phyloP scores from a whole-genome alignment of 2,329 filamentous ascomycete species.

The Arthrobotrys sphaeroides region DNA sequence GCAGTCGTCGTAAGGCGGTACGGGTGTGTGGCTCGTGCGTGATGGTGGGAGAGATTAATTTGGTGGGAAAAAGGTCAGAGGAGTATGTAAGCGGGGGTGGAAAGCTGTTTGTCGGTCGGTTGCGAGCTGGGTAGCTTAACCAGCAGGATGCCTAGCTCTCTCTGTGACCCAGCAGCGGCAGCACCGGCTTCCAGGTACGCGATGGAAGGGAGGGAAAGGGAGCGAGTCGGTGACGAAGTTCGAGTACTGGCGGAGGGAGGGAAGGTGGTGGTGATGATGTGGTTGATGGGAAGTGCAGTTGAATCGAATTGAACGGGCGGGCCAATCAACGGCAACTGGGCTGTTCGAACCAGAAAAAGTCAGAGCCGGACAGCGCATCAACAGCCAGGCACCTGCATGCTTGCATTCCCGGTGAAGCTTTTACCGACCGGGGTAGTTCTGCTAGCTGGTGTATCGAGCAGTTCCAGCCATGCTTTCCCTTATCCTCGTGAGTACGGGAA shows the following conservation, averaged over 20 bases:
- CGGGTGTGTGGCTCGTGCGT: conserved; percentile 7
- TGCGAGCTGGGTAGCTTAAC: conserved; percentile 24
- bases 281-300: conserved; percentile 29
- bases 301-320: not conserved
- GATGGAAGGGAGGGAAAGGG: too few relatives aligned
- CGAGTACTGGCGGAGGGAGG: not conserved
- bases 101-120: conserved; percentile 40
- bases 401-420: conserved; percentile 22
- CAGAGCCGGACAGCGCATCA: conserved; percentile 44
- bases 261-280: not conserved
- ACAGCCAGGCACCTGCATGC: conserved; percentile 28
- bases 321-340: conserved; percentile 29
- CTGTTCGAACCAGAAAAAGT: not conserved
- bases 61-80: conserved; percentile 3
- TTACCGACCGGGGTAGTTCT: conserved; percentile 10
- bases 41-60: conserved; percentile 6
- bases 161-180: too few relatives aligned
- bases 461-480: not conserved
- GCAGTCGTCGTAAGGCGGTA: conserved; percentile 5
- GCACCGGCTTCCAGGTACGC: too few relatives aligned
- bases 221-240: conserved; percentile 1
- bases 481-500: too few relatives aligned
- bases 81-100: conserved; percentile 44
- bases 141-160: not conserved
- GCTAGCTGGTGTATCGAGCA: too few relatives aligned